A percentile compares a stretch with the other conserved stretches of the same genome.
phyloP scores from a whole-genome alignment of 169 alveolate genomes.

The Plasmodium gonderi region DNA sequence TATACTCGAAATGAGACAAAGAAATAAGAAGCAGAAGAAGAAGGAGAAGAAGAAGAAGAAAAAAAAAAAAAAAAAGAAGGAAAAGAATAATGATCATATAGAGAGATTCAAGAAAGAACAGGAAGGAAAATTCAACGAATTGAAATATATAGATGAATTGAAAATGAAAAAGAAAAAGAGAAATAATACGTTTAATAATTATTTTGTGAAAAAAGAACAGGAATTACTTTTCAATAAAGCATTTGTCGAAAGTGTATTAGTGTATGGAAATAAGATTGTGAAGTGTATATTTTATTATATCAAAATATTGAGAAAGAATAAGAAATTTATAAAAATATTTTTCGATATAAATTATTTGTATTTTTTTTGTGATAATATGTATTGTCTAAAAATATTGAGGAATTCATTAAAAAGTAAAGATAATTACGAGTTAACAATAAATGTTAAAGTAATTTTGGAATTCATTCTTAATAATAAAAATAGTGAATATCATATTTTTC shows the following conservation, averaged over 20 bases:
- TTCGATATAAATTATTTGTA: conserved; percentile 59
- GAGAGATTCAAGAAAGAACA: background rate
- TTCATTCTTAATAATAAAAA: conserved; percentile 20
- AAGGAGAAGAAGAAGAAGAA: background rate
- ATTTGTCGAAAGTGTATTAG: background rate
- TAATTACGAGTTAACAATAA: conserved; percentile 13
- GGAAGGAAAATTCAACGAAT: background rate
- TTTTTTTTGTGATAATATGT: conserved; percentile 35
- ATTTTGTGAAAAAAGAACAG: background rate
- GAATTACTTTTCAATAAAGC: conserved; percentile 2
- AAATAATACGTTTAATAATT: background rate
- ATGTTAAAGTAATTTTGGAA: conserved; percentile 40
- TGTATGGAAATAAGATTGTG: background rate
- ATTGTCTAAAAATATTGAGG: conserved; percentile 14
- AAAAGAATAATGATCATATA: background rate
- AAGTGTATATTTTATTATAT: conserved; percentile 38
- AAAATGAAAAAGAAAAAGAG: background rate
- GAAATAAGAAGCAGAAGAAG: too few relatives aligned
- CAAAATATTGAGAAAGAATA: conserved; percentile 34
- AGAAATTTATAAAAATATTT: conserved; percentile 28
- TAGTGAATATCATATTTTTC: conserved; percentile 47
- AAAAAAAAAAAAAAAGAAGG: background rate
- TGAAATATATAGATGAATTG: background rate
- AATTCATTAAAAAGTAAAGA: conserved; percentile 18
- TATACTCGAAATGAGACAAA: too few relatives aligned